Evolutionary conservation across 345 rosid genomes (phyloP), one percentile per base, ranked within the genome.

Genomic region (Linum usitatissimum): DNA sequence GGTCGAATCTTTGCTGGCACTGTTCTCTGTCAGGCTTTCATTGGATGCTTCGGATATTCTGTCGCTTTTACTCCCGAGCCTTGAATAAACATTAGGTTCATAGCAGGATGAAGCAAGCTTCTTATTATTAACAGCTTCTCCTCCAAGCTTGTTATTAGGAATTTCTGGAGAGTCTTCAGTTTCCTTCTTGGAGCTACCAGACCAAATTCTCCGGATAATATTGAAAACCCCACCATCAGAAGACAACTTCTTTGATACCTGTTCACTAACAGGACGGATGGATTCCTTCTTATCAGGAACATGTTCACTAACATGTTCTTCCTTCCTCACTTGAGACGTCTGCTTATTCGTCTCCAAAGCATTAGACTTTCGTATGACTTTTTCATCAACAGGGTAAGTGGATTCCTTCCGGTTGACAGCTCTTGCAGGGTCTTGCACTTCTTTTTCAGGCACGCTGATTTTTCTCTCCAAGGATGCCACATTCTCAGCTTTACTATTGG

Each of bases 161-260:
- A 42, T 15, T 18, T 78, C 59, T 2, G 54, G 59, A 64, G 57
- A 30, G 18, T 51, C 59, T 17, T 68, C 49, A 42, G 51, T 63
- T 72, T 28, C 67, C 30, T 66, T 66, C 61, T 65, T 58, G 6
- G 36, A 63, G 64, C 72, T 57, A 7, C 80, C 85, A 73, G 67
- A 85, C 84, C 82, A 85, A 62, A 62, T 65, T 64, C 36, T 73
- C 84, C 83, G 68, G 19, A 80, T 40, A 70, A 68, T 83, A 60
- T 71, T 78, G 53, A 81, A 54, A 68, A 83, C 40, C 4, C 57
- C 75, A 55, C 69, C 70, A 59, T 75, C 73, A 68, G 77, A 60
- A 23, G 28, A 23, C 28, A 23, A 23, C 23, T 30, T 61, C 49
- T 70, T 67, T 23, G 45, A 55, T 49, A 21, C 64, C 64, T 64